Evolutionary conservation across 805 yeast species (phyloP).

Genomic region (Saturnispora besseyi): DNA sequence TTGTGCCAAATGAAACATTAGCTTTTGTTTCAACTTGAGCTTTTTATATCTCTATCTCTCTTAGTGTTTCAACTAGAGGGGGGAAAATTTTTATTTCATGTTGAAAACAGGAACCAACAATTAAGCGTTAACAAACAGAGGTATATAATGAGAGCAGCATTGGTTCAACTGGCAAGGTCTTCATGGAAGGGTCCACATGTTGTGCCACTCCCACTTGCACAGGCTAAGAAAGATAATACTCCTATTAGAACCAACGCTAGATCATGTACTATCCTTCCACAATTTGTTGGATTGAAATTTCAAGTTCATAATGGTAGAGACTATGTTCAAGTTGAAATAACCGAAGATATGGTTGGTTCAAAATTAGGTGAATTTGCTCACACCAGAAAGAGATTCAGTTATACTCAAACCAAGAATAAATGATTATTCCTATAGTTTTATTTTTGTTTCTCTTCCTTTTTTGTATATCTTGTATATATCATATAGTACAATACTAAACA

Average conservation of each 20-base stretch:
- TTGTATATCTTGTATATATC: too few relatives aligned
- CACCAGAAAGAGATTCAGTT: constrained; percentile 81
- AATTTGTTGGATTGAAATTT: constrained; percentile 88
- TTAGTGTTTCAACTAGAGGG: not conserved
- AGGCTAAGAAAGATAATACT: constrained; percentile 68
- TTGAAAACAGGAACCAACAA: not conserved
- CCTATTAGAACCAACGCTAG: constrained; percentile 96
- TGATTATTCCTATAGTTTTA: constrained; percentile 7
- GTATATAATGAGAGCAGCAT: constrained; percentile 31
- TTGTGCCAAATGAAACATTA: constrained; percentile 63
- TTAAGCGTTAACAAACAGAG: not conserved
- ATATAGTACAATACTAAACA: too few relatives aligned
- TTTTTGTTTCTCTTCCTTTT: not conserved
- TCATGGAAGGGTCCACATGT: constrained; percentile 81
- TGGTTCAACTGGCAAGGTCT: constrained; percentile 38
- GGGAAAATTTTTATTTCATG: not conserved
- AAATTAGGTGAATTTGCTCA: constrained; percentile 94
- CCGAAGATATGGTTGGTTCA: constrained; percentile 95
- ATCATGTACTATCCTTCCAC: constrained; percentile 89
- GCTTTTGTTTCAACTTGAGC: not conserved
- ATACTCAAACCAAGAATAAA: constrained; percentile 68
- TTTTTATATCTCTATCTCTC: too few relatives aligned
- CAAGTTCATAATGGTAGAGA: constrained; percentile 96
- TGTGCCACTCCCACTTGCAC: constrained; percentile 88
- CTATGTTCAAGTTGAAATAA: constrained; percentile 76